Evolutionary conservation across 108 stramenopile genomes (phyloP), one percentile per base, ranked within the genome.

Genomic region (Nitzschia sp.): DNA sequence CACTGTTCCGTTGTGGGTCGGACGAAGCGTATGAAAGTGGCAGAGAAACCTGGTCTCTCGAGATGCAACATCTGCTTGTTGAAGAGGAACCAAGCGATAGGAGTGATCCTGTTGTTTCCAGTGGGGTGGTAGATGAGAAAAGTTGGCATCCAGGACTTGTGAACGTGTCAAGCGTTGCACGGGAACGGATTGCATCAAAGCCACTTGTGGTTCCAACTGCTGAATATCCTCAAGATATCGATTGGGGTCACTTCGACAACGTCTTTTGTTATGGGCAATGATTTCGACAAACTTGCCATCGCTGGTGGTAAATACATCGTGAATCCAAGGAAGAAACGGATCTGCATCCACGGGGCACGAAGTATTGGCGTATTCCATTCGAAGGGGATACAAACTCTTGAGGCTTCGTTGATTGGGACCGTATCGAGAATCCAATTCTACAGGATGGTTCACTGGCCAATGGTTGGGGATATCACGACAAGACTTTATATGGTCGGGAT

Each of bases 241-340:
- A 24, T 71, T 76, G 14, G 81, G 76, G 14, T 63, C 56, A 19
- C 26, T 25, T 17, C 76, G 79, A 67, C 88, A 89, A 8, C 86
- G 71, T 51, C 88, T 65, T 76, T 78, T 53, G 71, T 89, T 89
- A 61, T 86, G 88, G 15, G 84, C 85, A 17, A 89, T 41, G 40
- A 89, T 46, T 6, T 86, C 42, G 12, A 63, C 69, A 21, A 10
- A 21, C 24, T 68, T 54, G 6, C 40, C 15, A 46, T 71, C 48
- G 11, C 8, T 12, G 2, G 42, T 60, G 21, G 70, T 51, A 63
- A 89, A 85, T 15, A 83, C 58, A 66, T 87, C 86, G 57, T 90
- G 86, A 44, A 87, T 79, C 86, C 86, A 82, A 21, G 84, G 84
- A 8, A 89, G 69, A 51, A 80, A 89, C 6, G 88, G 83, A 72